Base-by-base conservation (phyloP, 2,329 filamentous ascomycete species). In the Colletotrichum zoysiae region DNA sequence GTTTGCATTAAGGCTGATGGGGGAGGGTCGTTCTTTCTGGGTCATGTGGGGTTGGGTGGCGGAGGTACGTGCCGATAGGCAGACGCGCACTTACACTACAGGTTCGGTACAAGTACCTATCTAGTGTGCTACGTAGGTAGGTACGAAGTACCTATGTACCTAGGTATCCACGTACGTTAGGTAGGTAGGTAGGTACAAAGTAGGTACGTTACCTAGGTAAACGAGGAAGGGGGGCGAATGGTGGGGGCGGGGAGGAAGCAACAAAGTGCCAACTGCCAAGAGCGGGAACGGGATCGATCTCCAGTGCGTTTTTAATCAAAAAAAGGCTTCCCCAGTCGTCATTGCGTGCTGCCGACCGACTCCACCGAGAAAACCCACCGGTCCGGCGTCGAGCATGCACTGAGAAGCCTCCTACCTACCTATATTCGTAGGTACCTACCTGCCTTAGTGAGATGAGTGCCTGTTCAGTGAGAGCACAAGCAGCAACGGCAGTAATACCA, bases 1-100 rank as follows among this genome's bases (percentile, higher is more conserved):
- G 11, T 59, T 59, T 53, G 46, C 35, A 14, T 48, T 46, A 57
- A 67, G 67, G 67, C 55, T 60, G 67, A 70, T 33, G 62, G 60
- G 20, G 20, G 26, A 42, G 59, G 46, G 46, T 48, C n/a, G 46
- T 48, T 48, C 11, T 20, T 38, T 35, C 33, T 35, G 8, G 40
- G 42, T 63, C 60, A 64, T 20, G 50, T 64, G 63, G 51, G 65
- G 51, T 62, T 26, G 55, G 7, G 61, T 56, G 56, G 35, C 30
- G 38, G 18, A 56, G 57, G 23, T 59, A 48, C 50, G 14, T 66
- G 14, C 51, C 38, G 35, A 40, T 44, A 40, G 50, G 61, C 46
- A 38, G 33, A n/a, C 26, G 50, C 12, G 44, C 42, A 44, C 42
- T 44, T 44, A 42, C 40, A 42, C 35, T 38, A 38, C 14, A 16